Evolutionary conservation across 2,329 filamentous ascomycete species (phyloP).

Genomic region (Ustulina deusta): DNA sequence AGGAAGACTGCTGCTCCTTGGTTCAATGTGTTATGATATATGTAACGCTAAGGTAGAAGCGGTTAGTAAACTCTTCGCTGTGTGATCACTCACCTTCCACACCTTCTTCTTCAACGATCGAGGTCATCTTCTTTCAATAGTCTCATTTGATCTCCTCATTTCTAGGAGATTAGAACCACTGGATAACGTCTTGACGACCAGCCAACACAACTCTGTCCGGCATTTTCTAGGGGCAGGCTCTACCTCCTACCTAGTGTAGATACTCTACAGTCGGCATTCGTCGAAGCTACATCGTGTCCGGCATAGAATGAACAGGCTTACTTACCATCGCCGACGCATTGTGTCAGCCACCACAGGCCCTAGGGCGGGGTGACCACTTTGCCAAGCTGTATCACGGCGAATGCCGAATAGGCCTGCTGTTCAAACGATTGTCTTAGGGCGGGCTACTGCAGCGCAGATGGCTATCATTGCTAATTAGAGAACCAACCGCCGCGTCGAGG

Average conservation of each 20-base stretch:
- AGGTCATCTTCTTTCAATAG: background rate
- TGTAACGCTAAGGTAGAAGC: background rate
- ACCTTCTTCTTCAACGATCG: no score
- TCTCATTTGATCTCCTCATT: background rate
- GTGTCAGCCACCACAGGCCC: background rate
- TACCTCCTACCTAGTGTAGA: no score
- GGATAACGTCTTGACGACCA: background rate
- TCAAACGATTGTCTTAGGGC: background rate
- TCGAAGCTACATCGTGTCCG: background rate
- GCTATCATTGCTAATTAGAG: background rate
- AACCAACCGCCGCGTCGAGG: background rate
- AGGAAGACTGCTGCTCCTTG: background rate
- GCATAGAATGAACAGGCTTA: background rate
- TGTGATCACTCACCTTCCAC: no score
- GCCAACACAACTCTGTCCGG: background rate
- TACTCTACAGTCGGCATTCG: no score
- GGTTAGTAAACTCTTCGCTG: background rate
- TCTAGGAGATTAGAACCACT: background rate
- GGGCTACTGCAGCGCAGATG: background rate
- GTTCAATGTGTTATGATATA: background rate
- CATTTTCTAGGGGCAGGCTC: background rate
- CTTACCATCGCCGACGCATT: background rate
- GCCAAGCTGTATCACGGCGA: slow-evolving; percentile 6
- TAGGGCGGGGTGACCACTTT: background rate
- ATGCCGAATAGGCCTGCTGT: background rate